phyloP scores from a whole-genome alignment of 2,329 filamentous ascomycete species.

The Ploettnerulaceae sp. region DNA sequence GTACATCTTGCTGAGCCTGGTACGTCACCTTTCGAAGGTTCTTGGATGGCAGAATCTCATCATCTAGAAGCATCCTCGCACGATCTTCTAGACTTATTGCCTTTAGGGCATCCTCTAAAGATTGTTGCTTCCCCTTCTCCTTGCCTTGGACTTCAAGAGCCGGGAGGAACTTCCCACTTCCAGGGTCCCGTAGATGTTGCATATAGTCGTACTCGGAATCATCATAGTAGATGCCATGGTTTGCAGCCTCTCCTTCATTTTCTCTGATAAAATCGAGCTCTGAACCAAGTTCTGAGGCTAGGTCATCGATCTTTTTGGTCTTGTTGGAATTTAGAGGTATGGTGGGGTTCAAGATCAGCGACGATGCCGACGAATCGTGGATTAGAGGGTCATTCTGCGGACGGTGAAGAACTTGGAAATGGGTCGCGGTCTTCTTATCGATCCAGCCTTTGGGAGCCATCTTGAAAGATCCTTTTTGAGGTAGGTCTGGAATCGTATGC shows the following conservation, averaged over 20 bases:
- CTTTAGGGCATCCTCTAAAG: conserved; percentile 76
- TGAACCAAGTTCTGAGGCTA: conserved; percentile 69
- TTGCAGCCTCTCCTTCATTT: conserved; percentile 95
- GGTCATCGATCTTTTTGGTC: conserved; percentile 67
- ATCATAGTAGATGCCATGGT: conserved; percentile 90
- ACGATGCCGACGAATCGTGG: conserved; percentile 81
- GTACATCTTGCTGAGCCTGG: conserved; percentile 87
- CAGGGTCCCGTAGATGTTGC: conserved; percentile 95
- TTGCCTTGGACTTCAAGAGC: conserved; percentile 64
- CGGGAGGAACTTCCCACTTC: conserved; percentile 55
- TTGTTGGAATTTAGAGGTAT: conserved; percentile 46
- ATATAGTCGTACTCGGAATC: conserved; percentile 98
- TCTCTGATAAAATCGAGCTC: conserved; percentile 62
- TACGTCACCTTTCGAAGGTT: conserved; percentile 75
- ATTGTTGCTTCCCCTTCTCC: conserved; percentile 67
- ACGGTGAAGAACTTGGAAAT: conserved; percentile 91
- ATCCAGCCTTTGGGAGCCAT: conserved; percentile 40
- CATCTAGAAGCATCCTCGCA: conserved; percentile 59
- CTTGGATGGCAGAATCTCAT: conserved; percentile 73
- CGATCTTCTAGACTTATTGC: conserved; percentile 52
- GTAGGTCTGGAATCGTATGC: no score
- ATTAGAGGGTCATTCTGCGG: conserved; percentile 97
- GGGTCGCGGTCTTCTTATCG: conserved; percentile 88
- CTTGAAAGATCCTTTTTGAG: conserved; percentile 36
- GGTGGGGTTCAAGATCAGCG: conserved; percentile 80